Evolutionary conservation across 192 early-diverging fungal genomes (phyloP).

Genomic region (Entomortierella lignicola): DNA sequence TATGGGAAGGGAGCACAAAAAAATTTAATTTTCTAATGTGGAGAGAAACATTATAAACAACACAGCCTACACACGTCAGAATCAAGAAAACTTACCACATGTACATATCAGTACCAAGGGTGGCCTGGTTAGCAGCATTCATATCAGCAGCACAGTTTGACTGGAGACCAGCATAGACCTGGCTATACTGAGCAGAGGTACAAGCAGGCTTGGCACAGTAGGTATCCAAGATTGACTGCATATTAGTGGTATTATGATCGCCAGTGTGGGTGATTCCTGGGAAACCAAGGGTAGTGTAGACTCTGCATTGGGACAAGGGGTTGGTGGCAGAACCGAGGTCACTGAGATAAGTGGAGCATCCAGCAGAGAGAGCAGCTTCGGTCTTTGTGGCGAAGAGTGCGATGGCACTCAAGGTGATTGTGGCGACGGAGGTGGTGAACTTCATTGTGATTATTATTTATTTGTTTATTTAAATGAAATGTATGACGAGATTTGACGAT

Average conservation of each 20-base stretch:
- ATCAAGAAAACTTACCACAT: conserved; percentile 50
- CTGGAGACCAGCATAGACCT: conserved; percentile 29
- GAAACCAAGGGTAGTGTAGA: conserved; percentile 43
- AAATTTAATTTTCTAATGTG: too few species aligned
- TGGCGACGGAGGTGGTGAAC: conserved; percentile 1
- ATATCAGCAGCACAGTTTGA: conserved; percentile 38
- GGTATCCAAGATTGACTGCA: conserved; percentile 20
- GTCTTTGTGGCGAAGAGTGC: not conserved
- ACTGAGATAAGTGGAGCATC: conserved; percentile 25
- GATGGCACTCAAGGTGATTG: conserved; percentile 10
- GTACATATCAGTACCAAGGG: conserved; percentile 31
- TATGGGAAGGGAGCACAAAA: too few species aligned
- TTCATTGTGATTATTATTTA: too few species aligned
- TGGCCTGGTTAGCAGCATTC: conserved; percentile 22
- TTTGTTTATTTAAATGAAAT: not conserved
- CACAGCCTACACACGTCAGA: not conserved
- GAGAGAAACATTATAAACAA: too few species aligned
- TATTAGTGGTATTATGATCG: conserved; percentile 41
- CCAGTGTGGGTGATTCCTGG: conserved; percentile 22
- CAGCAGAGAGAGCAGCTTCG: conserved; percentile 20
- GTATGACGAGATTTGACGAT: not conserved
- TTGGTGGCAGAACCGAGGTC: conserved; percentile 4
- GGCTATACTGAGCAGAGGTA: conserved; percentile 24
- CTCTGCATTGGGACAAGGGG: conserved; percentile 31
- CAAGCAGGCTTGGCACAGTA: conserved; percentile 47